Evolutionary conservation across 176 grass and related monocot species (phyloP), one percentile per base, ranked within the genome.

Genomic region (Hyparrhenia diplandra): DNA sequence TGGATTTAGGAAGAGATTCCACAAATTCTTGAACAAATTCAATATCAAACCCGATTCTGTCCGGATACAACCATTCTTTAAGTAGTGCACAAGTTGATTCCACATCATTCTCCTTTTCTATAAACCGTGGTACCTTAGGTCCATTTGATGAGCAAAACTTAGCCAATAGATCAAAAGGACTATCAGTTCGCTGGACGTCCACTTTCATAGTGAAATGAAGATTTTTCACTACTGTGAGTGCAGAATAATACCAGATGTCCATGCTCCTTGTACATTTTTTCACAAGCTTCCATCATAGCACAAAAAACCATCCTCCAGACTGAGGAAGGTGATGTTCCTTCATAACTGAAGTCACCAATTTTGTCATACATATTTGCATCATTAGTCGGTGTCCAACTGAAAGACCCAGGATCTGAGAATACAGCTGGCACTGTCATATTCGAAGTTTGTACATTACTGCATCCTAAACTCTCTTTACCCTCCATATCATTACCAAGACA

Each of bases 11-110:
- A 86, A 95, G 90, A 68, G 80, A 93, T 88, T 99, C 96, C 73
- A 99, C 85, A 64, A 99, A 85, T 99, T 99, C 92, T 70, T 99
- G 92, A 71, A 99, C 92, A 86, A 99, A 95, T 58, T 83, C 90
- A 60, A 88, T 70, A 84, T 99, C 90, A 82, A 99, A 93, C 43
- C 96, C 96, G 80, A 89, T 83, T 47, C 96, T 91, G 52, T 99
- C 96, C 0, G 85, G 82, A 41, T 88, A 87, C 84, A 99, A 80
- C 96, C 96, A 95, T 84, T 93, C 89, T 90, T 84, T 88, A 76
- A 95, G 69, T 74, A 88, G 62, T 41, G 83, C 62, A 84, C 85
- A 91, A 79, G 87, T 64, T 31, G 82, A 75, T 78, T 93, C 80
- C 76, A 93, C 88, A 69, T 99, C 93, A 81, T 42, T 57, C 73